A percentile compares a stretch with the other conserved stretches of the same genome.
phyloP scores from a whole-genome alignment of 352 stramenopile genomes.

The Globisporangium megalacanthum region DNA sequence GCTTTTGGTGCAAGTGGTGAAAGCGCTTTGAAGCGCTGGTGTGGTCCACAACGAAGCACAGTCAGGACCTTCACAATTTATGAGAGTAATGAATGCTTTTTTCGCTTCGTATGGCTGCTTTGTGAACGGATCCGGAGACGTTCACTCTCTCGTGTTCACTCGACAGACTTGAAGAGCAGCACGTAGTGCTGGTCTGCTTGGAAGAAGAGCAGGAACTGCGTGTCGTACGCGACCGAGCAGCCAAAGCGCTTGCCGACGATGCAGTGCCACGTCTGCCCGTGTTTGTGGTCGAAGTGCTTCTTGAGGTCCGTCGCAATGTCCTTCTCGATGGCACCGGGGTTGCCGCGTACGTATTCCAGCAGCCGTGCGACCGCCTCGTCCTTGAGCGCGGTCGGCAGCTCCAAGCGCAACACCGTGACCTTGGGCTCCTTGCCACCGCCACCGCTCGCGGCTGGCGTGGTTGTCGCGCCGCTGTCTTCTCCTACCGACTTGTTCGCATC shows the following conservation, averaged over 20 bases:
- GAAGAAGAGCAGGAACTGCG: conserved; percentile 87
- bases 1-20: conserved; percentile 36
- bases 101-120: too few relatives aligned
- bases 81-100: too few relatives aligned
- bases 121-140: too few relatives aligned
- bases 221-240: conserved; percentile 89
- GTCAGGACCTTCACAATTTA: too few relatives aligned
- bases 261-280: conserved; percentile 92
- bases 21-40: too few relatives aligned
- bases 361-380: conserved; percentile 57
- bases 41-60: too few relatives aligned
- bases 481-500: conserved; percentile 28
- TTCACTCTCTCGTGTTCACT: conserved; percentile 24
- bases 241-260: conserved; percentile 90
- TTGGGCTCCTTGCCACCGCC: conserved; percentile 33
- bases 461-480: conserved; percentile 1
- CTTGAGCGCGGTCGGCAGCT: conserved; percentile 62
- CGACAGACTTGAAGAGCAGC: conserved; percentile 79
- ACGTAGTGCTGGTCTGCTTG: conserved; percentile 78
- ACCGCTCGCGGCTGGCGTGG: conserved; percentile 2
- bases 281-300: conserved; percentile 98
- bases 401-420: conserved; percentile 58
- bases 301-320: conserved; percentile 99
- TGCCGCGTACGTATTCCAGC: conserved; percentile 31
- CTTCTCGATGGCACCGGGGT: conserved; percentile 25